Evolutionary conservation across 176 grass and related monocot species (phyloP).

Genomic region (Avena sativa): DNA sequence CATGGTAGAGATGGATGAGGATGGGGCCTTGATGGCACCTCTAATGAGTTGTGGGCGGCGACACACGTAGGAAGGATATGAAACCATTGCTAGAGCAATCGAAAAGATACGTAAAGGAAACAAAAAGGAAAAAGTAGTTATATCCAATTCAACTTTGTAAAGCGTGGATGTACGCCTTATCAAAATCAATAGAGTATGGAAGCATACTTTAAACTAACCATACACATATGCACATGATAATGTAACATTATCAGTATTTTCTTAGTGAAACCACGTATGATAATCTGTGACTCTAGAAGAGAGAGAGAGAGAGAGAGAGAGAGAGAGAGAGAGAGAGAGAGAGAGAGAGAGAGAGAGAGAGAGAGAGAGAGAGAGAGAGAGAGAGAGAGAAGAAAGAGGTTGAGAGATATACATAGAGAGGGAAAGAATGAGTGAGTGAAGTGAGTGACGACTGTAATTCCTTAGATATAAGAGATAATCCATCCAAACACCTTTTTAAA

Average conservation of each 20-base stretch:
- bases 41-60: not conserved
- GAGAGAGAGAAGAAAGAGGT: not conserved
- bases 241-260: not conserved
- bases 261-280: not conserved
- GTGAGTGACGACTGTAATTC: not conserved
- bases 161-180: not conserved
- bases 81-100: not conserved
- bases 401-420: not conserved
- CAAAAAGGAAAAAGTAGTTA: not conserved
- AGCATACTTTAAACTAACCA: not conserved
- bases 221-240: not conserved
- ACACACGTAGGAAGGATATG: not conserved
- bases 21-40: not conserved
- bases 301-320: not conserved
- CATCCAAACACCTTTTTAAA: not conserved
- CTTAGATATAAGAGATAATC: not conserved
- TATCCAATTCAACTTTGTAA: not conserved
- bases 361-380: not conserved
- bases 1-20: not conserved
- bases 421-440: no score
- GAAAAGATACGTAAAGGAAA: not conserved
- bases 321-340: no score
- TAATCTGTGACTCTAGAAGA: not conserved
- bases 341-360: not conserved
- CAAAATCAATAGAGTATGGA: not conserved